Evolutionary conservation across 2,329 filamentous ascomycete species (phyloP).

Genomic region (Fusarium falciforme): DNA sequence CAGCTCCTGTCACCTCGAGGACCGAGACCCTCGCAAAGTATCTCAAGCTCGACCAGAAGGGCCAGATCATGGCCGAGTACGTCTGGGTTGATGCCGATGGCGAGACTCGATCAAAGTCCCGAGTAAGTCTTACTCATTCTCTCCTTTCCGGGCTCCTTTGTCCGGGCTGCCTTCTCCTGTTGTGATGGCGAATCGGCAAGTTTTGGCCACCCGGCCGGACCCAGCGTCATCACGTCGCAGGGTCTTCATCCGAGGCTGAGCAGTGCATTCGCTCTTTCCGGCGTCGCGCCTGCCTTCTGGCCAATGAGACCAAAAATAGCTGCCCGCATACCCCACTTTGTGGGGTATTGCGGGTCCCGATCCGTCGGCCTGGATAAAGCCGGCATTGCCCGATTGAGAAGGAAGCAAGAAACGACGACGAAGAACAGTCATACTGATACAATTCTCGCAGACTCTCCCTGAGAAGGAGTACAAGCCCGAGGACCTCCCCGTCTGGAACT

Average conservation of each 20-base stretch:
- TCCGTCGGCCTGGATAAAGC: slow-evolving; percentile 14
- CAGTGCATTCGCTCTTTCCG: slow-evolving; percentile 13
- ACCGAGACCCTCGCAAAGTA: slow-evolving; percentile 80
- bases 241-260: slow-evolving; percentile 18
- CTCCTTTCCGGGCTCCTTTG: not conserved
- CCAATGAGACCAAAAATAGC: slow-evolving; percentile 25
- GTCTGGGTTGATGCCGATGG: slow-evolving; percentile 92
- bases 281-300: slow-evolving; percentile 14
- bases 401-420: not conserved
- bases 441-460: slow-evolving; percentile 58
- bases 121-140: slow-evolving; percentile 71
- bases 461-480: slow-evolving; percentile 62
- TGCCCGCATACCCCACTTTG: not conserved
- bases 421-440: not conserved
- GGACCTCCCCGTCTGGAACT: slow-evolving; percentile 67
- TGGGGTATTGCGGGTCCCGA: slow-evolving; percentile 14
- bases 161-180: not conserved
- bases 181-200: slow-evolving; percentile 11
- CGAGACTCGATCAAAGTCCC: slow-evolving; percentile 92
- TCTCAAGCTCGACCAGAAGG: slow-evolving; percentile 89
- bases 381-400: slow-evolving; percentile 12
- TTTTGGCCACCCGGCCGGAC: slow-evolving; percentile 4
- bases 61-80: slow-evolving; percentile 92
- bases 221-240: slow-evolving; percentile 15
- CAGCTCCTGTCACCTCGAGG: slow-evolving; percentile 33